Base-by-base conservation (phyloP, 1,284 basidiomycete genomes). In the Termitomyces sp. region DNA sequence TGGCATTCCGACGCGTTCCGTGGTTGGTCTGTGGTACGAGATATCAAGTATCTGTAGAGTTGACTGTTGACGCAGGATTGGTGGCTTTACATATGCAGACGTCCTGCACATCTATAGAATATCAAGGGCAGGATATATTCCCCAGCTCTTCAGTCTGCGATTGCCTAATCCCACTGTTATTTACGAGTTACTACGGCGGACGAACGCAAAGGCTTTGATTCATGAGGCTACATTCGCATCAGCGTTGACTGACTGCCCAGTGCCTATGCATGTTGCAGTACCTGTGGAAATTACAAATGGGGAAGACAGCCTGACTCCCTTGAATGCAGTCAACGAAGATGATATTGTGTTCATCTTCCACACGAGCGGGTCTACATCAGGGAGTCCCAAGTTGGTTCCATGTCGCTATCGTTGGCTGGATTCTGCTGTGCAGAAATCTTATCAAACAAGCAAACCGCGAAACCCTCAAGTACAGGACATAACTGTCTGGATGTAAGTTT, bases 311-410 rank as follows among this genome's bases (percentile, higher is more conserved):
- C 64, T 84, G 15, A 78, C 79, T 21, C 65, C 69, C 5, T 64
- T 82, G 30, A 67, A 68, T 47, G 36, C 55, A 21, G 64, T 63
- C 15, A 57, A 62, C 34, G 65, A 69, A 54, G 72, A 71, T 21
- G 73, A 80, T 57, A 70, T 72, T 9, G 73, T 76, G 13, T 81
- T 86, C 68, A 74, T 84, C 49, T 84, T 85, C 68, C 84, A 87
- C 65, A 86, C 84, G 1, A 83, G 81, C 56, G 84, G 84, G 13
- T 84, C 83, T 48, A 86, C 83, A 19, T 83, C 82, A 19, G 84
- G 84, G 28, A 78, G 75, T 45, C 85, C 85, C 1, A 86, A 85
- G 63, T 75, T 86, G 21, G 78, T 86, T 0, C 83, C 79, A 13
- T 82, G 80, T 59, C 83, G 68, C 55, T 77, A 78, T 58, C 68